phyloP scores from a whole-genome alignment of 345 rosid species.

The Gossypium anomalum region DNA sequence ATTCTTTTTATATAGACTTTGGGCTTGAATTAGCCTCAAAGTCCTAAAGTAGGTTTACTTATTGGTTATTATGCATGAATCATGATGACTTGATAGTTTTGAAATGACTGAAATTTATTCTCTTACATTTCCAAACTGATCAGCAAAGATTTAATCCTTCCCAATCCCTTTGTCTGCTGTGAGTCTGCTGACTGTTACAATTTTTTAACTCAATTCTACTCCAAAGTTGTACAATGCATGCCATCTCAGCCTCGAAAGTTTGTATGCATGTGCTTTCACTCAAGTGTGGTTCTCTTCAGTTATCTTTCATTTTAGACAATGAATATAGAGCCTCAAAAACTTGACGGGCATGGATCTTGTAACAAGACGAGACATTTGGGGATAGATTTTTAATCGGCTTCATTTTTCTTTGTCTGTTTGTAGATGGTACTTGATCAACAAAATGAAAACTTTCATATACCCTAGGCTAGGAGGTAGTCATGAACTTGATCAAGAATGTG shows the following conservation, averaged over 20 bases:
- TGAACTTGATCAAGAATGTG: slow-evolving; percentile 2
- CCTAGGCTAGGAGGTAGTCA: background rate
- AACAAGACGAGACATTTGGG: background rate
- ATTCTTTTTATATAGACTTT: background rate
- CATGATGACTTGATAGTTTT: background rate
- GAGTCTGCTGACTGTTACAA: background rate
- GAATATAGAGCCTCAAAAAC: background rate
- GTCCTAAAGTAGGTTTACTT: background rate
- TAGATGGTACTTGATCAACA: background rate
- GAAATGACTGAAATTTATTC: background rate
- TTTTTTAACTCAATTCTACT: background rate
- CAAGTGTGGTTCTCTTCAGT: background rate
- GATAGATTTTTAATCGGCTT: background rate
- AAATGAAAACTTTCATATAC: background rate
- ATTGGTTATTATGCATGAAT: background rate
- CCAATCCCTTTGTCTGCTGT: background rate
- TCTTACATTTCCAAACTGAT: background rate
- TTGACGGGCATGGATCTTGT: background rate
- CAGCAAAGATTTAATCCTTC: background rate
- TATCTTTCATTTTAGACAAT: background rate
- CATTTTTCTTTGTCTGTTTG: background rate
- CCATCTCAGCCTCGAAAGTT: background rate
- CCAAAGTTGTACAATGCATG: background rate
- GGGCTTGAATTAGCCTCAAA: background rate
- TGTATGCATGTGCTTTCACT: background rate